Evolutionary conservation across 306 rosid species (phyloP), one percentile per base, ranked within the genome.

Genomic region (Vigna reflexopilosa): DNA sequence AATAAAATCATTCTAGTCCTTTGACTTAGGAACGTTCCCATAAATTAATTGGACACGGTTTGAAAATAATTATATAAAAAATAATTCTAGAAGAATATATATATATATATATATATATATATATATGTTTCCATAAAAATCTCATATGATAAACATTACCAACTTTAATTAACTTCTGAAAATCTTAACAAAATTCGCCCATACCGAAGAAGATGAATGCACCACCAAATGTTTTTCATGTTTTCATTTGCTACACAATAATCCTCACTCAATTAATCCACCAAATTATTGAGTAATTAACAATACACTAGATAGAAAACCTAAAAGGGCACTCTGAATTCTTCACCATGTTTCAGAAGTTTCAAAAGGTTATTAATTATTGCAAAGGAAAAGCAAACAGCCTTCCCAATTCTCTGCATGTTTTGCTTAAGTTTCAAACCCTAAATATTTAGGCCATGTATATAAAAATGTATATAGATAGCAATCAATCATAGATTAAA

Each of bases 401-500:
- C 63, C 4, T 7, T 11, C 63, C 13, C 3, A 56, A 22, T 20
- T 20, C 7, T 56, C 2, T 0, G 11, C 63, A 56, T 56, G 62
- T 56, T 56, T 56, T 56, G 16, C 34, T 36, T 56, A 9, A 19
- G 62, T 19, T 55, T 55, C 32, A 55, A 56, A 56, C 24, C 1
- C 7, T 57, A 24, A 24, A 24, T 57, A 57, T 22, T 56, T 1
- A 11, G 30, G 28, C 15, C 30, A 22, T 2, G 19, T 22, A 56
- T 22, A 55, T 55, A 55, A 5, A 8, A 7, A 40, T 40, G 9
- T 9, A 40, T 44, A 44, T 44, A 0, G 4, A 7, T 8, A 20
- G 72, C 63, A 62, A 45, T 12, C 1, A 82, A 82, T 70, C 78
- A 82, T 2, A 82, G 78, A 82, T 34, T 52, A 82, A 52, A 45